Conservation (phyloP, 1,284 basidiomycete genomes). For the Melampsora americana region DNA sequence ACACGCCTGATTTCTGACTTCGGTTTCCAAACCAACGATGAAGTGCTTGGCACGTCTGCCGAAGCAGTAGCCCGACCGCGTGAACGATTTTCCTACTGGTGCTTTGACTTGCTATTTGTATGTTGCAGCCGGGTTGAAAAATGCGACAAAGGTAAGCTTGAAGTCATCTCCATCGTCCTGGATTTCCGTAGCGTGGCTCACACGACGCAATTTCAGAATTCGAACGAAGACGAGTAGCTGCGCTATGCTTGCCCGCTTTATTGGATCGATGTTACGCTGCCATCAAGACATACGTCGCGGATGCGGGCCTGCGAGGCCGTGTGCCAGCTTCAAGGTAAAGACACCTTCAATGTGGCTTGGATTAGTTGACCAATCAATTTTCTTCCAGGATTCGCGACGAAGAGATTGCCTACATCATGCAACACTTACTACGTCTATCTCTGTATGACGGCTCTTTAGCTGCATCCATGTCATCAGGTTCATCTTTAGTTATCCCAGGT, state of each 20-base stretch:
- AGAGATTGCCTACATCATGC: conserved; percentile 78
- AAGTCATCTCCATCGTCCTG: not conserved
- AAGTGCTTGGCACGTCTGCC: conserved; percentile 64
- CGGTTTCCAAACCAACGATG: conserved; percentile 45
- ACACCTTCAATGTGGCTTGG: not conserved
- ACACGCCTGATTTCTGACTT: conserved; percentile 48
- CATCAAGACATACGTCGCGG: conserved; percentile 71
- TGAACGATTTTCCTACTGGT: conserved; percentile 89
- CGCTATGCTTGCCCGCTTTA: conserved; percentile 67
- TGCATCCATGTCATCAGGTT: conserved; percentile 9
- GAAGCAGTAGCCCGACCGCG: conserved; percentile 63
- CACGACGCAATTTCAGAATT: conserved; percentile 59
- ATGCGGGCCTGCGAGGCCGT: conserved; percentile 73
- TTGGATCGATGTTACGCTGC: conserved; percentile 69
- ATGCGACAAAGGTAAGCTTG: conserved; percentile 59
- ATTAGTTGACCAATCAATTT: not conserved
- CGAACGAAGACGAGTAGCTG: conserved; percentile 66
- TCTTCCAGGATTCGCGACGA: conserved; percentile 72
- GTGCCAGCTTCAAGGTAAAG: conserved; percentile 76
- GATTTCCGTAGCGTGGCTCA: conserved; percentile 44
- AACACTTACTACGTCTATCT: conserved; percentile 67
- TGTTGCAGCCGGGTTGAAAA: conserved; percentile 63
- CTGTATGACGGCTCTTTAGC: conserved; percentile 67
- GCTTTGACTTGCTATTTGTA: conserved; percentile 80
- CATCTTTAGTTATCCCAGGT: conserved; percentile 11